Base-by-base conservation (phyloP, 495 filamentous ascomycete species). In the Penicillium steckii region DNA sequence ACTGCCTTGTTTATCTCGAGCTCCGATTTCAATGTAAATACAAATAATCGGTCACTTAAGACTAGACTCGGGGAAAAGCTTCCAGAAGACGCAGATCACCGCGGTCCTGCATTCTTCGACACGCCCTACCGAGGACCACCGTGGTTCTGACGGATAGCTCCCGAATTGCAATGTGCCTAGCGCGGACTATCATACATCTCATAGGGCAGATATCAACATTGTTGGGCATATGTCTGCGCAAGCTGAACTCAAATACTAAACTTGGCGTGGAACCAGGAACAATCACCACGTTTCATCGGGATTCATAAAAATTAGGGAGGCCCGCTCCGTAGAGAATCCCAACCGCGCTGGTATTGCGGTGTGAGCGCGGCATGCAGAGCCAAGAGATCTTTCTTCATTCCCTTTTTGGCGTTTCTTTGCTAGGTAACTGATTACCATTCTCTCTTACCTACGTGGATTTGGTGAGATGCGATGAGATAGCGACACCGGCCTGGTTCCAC, bases 381-480 rank as follows among this genome's bases (percentile, higher is more conserved):
- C 38, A 23, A 41, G 19, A 21, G 38, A 10, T 41, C 8, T 23
- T 22, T 23, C n/a, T n/a, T n/a, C n/a, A n/a, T 22, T 22, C 8
- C 13, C 32, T 13, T 15, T 10, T 13, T 3, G 9, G 40, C 8
- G n/a, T 25, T 45, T 30, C 18, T 8, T 22, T 3, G 10, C 7
- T 9, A 15, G 13, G 13, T 17, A 18, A 7, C 21, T 22, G 24
- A 38, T 33, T 29, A 21, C 2, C 21, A 23, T 32, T 49, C 46
- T 46, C 22, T 59, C 21, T 60, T 56, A 60, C 57, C 55, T 56
- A 60, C 43, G 48, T 6, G 19, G 49, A 60, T 56, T 60, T 60
- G 57, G 40, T 56, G 48, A 52, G 41, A 47, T 46, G 30, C 25
- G 15, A 21, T 21, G 17, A 51, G 27, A 59, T 52, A 53, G 49